phyloP scores from a whole-genome alignment of 78 protist species.

The Guillardia theta region DNA sequence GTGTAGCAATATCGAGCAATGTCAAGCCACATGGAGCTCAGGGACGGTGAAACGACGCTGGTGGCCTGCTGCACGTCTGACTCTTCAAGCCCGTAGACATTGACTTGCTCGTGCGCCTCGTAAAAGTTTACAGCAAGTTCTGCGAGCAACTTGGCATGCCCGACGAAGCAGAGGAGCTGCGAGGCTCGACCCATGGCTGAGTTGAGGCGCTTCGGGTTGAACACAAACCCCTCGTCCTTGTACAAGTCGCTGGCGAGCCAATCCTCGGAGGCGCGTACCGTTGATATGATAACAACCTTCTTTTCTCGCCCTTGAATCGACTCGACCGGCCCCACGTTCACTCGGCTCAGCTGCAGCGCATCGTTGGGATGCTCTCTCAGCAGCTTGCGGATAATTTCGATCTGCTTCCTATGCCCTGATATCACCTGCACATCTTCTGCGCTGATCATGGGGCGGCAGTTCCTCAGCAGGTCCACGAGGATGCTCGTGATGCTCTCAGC shows the following conservation, averaged over 20 bases:
- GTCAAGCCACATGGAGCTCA: no score
- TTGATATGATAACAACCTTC: background rate
- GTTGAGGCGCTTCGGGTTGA: background rate
- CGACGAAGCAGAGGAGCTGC: background rate
- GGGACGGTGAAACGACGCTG: no score
- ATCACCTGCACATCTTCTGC: background rate
- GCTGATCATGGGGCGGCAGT: background rate
- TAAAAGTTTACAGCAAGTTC: background rate
- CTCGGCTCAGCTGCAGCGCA: background rate
- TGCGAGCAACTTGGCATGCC: background rate
- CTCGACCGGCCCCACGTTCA: background rate
- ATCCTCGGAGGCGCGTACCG: background rate
- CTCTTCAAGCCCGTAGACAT: no score
- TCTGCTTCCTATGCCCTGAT: background rate
- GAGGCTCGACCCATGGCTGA: background rate
- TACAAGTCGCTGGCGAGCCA: background rate
- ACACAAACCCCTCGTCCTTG: background rate
- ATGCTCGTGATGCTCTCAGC: background rate
- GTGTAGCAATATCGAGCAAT: no score
- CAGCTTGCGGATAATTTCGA: background rate
- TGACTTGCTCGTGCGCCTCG: no score
- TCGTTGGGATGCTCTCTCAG: background rate
- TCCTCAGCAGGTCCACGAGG: background rate
- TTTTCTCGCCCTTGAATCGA: background rate
- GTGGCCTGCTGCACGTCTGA: no score